Evolutionary conservation across 2,329 filamentous ascomycete species (phyloP).

Genomic region (Anthostomella pinea): DNA sequence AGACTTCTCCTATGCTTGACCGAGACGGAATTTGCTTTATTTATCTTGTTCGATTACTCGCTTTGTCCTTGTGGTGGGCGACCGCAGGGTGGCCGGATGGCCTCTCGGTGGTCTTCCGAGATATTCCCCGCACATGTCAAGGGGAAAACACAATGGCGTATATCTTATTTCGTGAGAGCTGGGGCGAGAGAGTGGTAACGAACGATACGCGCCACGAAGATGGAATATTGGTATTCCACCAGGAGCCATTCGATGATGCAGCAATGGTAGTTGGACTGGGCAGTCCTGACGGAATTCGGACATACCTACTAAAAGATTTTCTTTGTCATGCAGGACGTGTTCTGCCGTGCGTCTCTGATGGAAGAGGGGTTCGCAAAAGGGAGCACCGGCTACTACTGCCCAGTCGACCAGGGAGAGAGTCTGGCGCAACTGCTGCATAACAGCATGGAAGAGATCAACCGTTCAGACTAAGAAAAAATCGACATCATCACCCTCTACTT

Average conservation of each 20-base stretch:
- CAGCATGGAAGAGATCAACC: constrained; percentile 23
- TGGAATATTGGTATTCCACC: constrained; percentile 24
- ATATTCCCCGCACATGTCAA: constrained; percentile 28
- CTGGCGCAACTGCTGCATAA: constrained; percentile 21
- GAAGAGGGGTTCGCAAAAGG: constrained; percentile 24
- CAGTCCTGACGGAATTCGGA: constrained; percentile 30
- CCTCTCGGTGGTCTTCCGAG: constrained; percentile 27
- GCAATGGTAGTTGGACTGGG: constrained; percentile 27
- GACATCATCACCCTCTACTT: constrained; percentile 15
- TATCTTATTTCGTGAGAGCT: constrained; percentile 30
- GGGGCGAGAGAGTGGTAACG: constrained; percentile 17
- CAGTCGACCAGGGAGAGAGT: constrained; percentile 22
- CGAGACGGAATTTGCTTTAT: constrained; percentile 47
- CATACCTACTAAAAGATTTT: constrained; percentile 35
- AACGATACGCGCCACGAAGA: constrained; percentile 20
- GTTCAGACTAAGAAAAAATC: constrained; percentile 26
- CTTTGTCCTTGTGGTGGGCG: constrained; percentile 32
- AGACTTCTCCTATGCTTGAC: constrained; percentile 52
- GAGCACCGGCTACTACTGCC: constrained; percentile 25
- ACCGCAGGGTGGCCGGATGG: constrained; percentile 32
- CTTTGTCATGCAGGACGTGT: constrained; percentile 29
- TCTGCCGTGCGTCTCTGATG: constrained; percentile 14
- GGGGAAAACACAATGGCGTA: constrained; percentile 26
- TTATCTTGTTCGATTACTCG: constrained; percentile 38
- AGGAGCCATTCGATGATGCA: constrained; percentile 17